These are phyloP conservation scores for Sparassis latifolia DNA, from an alignment of 1,284 basidiomycete species.

Conservation along the genomic window DNA sequence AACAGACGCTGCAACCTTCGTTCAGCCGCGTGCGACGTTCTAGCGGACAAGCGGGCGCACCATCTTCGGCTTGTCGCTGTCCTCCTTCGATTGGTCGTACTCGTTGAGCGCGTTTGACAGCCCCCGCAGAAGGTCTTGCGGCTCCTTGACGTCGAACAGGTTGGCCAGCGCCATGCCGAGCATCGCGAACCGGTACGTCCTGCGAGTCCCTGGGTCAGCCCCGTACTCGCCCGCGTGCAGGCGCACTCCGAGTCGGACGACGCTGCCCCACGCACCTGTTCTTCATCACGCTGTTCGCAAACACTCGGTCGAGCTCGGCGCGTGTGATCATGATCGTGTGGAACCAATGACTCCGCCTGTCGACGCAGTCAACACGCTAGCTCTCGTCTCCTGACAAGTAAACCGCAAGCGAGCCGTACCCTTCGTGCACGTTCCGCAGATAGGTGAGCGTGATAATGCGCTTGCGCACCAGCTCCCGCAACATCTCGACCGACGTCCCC, in stretches of 20 bases:
- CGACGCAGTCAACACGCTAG: constrained; percentile 3
- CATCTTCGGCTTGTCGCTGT: constrained; percentile 75
- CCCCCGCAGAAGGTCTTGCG: constrained; percentile 70
- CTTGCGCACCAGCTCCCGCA: constrained; percentile 75
- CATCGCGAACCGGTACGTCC: constrained; percentile 72
- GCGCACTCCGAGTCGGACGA: too few species aligned
- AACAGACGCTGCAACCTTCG: constrained; percentile 45
- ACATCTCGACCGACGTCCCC: constrained; percentile 67
- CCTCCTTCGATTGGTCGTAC: constrained; percentile 75
- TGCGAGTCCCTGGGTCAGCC: constrained; percentile 21
- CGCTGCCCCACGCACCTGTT: constrained; percentile 48
- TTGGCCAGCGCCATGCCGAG: constrained; percentile 81
- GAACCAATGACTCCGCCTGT: constrained; percentile 79
- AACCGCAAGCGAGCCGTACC: constrained; percentile 38
- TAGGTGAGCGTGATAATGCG: constrained; percentile 80
- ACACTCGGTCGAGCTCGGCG: constrained; percentile 64
- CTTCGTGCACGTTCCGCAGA: constrained; percentile 77
- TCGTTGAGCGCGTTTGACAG: constrained; percentile 68
- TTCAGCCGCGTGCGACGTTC: not conserved
- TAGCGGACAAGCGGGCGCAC: constrained; percentile 30
- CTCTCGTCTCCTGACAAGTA: constrained; percentile 1
- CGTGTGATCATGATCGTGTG: constrained; percentile 78
- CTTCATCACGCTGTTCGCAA: constrained; percentile 70
- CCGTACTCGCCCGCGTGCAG: not conserved
- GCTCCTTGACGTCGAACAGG: constrained; percentile 72